Evolutionary conservation across 257 asterid species (phyloP), one percentile per base, ranked within the genome.

Genomic region (Pogostemon cablin): DNA sequence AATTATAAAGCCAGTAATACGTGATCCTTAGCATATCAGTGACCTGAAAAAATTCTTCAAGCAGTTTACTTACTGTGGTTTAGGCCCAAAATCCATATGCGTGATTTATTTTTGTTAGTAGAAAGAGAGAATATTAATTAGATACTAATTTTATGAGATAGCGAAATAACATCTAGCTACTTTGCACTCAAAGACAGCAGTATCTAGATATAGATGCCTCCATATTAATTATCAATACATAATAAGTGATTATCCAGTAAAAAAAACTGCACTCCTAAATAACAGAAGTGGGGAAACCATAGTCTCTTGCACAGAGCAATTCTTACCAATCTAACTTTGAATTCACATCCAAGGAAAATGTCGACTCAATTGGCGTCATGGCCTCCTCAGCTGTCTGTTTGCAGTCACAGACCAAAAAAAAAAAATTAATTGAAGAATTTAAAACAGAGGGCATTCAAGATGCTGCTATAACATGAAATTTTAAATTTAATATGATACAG

Each of bases 311-410:
- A 25, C 32, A 25, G 11, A 62, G 42, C 64, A 62, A 46, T 54
- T 65, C 87, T 77, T 82, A 95, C 99, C 99, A 95, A 87, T 91
- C 98, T 59, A 95, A 79, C 75, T 95, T 91, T 71, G 99, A 95
- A 81, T 95, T 86, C 67, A 91, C 96, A 77, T 91, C 97, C 85
- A 95, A 76, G 8, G 98, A 95, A 82, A 95, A 95, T 44, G 98
- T 95, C 55, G 99, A 95, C 85, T 95, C 98, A 60, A 95, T 91
- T 53, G 99, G 98, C 2, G 99, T 95, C 98, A 95, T 91, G 77
- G 99, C 99, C 78, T 88, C 98, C 86, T 91, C 99, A 75, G 99
- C 99, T 72, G 95, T 91, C 99, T 95, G 84, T 76, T 72, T 32
- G 73, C 72, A 82, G 76, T 71, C 25, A 75, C 59, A 62, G 56